These are phyloP conservation scores for Fusarium succisae DNA, from an alignment of 2,329 filamentous ascomycete species.

Conservation along the genomic window DNA sequence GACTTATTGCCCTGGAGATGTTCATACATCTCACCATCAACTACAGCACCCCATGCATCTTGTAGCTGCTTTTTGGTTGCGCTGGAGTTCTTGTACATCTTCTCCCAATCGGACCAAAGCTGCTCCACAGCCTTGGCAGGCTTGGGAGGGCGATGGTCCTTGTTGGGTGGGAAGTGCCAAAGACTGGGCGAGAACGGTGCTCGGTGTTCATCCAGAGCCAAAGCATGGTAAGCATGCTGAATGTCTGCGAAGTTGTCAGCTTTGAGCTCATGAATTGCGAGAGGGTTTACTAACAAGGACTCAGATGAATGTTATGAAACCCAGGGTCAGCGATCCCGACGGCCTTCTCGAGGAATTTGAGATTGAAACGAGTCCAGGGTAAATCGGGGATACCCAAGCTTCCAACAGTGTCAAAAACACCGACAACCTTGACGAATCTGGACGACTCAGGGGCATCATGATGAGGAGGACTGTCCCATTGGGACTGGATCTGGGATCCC, in stretches of 20 bases:
- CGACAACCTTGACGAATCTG: slow-evolving; percentile 34
- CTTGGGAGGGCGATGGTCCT: background rate
- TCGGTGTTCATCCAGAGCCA: slow-evolving; percentile 63
- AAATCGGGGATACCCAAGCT: slow-evolving; percentile 41
- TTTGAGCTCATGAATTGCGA: background rate
- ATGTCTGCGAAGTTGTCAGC: slow-evolving; percentile 44
- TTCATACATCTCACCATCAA: slow-evolving; percentile 34
- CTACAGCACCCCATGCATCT: slow-evolving; percentile 26
- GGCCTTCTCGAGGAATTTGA: slow-evolving; percentile 35
- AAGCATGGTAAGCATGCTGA: slow-evolving; percentile 64
- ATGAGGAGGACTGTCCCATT: slow-evolving; percentile 34
- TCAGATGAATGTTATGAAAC: slow-evolving; percentile 40
- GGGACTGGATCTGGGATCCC: background rate
- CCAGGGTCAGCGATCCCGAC: slow-evolving; percentile 31
- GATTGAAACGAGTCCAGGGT: slow-evolving; percentile 32
- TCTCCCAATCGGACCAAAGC: slow-evolving; percentile 26
- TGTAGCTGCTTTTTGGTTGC: slow-evolving; percentile 12
- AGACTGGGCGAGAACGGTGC: slow-evolving; percentile 43
- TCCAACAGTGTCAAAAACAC: slow-evolving; percentile 41
- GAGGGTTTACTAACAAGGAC: slow-evolving; percentile 32
- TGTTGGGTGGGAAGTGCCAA: slow-evolving; percentile 40
- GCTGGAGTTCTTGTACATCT: slow-evolving; percentile 1
- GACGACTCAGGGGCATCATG: slow-evolving; percentile 37
- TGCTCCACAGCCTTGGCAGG: slow-evolving; percentile 10
- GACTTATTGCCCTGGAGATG: slow-evolving; percentile 19